Percentiles rank a stretch among this genome's conserved stretches.
Conservation (phyloP, 768 basidiomycete genomes). For the Vishniacozyma victoriae region DNA sequence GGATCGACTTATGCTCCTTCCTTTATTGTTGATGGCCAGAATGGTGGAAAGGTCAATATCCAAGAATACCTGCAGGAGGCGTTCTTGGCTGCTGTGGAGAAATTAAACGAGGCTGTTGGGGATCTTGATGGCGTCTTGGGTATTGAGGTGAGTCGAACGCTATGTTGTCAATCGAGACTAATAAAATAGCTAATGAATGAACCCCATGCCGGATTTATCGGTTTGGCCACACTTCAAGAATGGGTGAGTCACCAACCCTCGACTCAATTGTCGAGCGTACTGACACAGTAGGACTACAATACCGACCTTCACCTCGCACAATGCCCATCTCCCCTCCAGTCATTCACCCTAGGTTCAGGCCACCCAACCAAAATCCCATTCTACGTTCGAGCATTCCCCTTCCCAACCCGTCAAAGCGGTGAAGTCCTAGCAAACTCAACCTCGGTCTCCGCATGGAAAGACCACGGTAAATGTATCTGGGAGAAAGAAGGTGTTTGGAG, state of each 20-base stretch:
- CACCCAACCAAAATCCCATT: constrained; percentile 69
- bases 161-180: neutral
- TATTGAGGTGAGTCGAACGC: constrained; percentile 62
- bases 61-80: constrained; percentile 77
- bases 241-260: constrained; percentile 49
- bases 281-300: constrained; percentile 62
- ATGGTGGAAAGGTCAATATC: constrained; percentile 56
- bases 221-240: constrained; percentile 68
- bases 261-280: neutral
- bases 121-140: constrained; percentile 75
- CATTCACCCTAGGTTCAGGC: constrained; percentile 87
- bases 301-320: constrained; percentile 76
- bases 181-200: constrained; percentile 78
- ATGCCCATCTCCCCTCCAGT: constrained; percentile 74
- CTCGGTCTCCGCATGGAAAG: constrained; percentile 61
- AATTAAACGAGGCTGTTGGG: constrained; percentile 62
- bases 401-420: constrained; percentile 68
- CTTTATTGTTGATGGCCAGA: constrained; percentile 50
- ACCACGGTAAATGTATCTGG: constrained; percentile 67
- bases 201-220: constrained; percentile 87
- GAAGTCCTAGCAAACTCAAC: constrained; percentile 58
- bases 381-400: constrained; percentile 81
- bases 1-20: constrained; percentile 81
- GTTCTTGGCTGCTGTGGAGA: constrained; percentile 71
- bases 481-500: constrained; percentile 91